Percentiles rank a stretch among this genome's conserved stretches.
Conservation (phyloP, 106 monocot species). For the Acorus calamus region DNA sequence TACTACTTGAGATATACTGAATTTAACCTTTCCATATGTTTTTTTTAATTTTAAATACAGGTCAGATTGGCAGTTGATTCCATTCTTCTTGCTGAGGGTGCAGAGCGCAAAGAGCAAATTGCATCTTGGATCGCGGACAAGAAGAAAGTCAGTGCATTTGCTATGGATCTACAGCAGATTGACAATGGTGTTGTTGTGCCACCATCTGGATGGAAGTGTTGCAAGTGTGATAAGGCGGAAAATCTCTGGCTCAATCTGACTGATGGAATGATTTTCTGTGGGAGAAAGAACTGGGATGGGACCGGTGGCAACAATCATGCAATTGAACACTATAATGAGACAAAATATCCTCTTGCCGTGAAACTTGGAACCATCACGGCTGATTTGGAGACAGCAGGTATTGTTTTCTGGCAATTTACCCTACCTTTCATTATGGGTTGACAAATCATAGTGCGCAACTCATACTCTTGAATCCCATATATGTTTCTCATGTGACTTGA, state of each 20-base stretch:
- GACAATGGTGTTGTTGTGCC: slow-evolving; percentile 68
- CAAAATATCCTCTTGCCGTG: slow-evolving; percentile 88
- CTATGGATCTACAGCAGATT: slow-evolving; percentile 68
- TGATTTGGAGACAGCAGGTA: slow-evolving; percentile 89
- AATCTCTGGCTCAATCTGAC: slow-evolving; percentile 98
- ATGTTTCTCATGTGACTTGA: no score
- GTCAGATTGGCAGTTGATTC: slow-evolving; percentile 88
- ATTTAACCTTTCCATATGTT: background rate
- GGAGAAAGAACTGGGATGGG: slow-evolving; percentile 91
- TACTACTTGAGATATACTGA: background rate
- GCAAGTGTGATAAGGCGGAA: slow-evolving; percentile 85
- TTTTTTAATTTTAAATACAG: slow-evolving; percentile 20
- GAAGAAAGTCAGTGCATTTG: slow-evolving; percentile 73
- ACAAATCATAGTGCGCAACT: no score
- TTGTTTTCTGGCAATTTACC: background rate
- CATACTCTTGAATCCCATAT: no score
- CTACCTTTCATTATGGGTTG: no score
- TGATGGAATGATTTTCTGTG: slow-evolving; percentile 93
- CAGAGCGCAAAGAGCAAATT: slow-evolving; percentile 74
- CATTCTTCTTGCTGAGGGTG: slow-evolving; percentile 70
- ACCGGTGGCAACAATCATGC: slow-evolving; percentile 96
- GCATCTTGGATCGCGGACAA: slow-evolving; percentile 90
- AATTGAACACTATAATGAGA: slow-evolving; percentile 70
- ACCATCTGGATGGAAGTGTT: slow-evolving; percentile 91
- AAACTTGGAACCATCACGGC: slow-evolving; percentile 92